These are phyloP conservation scores for Chiua sp. DNA, from an alignment of 1,284 basidiomycete species.

Conservation along the genomic window DNA sequence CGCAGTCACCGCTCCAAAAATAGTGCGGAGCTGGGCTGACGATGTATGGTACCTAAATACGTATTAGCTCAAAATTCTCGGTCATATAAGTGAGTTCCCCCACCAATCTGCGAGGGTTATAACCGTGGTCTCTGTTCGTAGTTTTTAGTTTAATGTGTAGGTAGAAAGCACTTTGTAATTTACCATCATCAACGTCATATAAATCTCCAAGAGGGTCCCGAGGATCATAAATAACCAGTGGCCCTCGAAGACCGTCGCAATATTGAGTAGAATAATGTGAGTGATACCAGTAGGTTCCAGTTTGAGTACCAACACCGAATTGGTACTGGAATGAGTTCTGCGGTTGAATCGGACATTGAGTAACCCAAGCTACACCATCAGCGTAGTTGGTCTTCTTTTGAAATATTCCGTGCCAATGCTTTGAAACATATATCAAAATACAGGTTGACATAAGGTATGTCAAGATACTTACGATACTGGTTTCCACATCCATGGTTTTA, in stretches of 20 bases:
- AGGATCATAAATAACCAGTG: background rate
- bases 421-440: background rate
- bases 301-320: background rate
- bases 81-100: background rate
- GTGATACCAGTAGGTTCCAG: background rate
- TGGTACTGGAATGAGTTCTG: background rate
- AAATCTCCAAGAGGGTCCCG: background rate
- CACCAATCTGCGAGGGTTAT: background rate
- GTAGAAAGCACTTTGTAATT: background rate
- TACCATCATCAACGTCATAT: background rate
- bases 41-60: background rate
- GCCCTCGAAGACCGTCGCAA: background rate
- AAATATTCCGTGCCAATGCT: background rate
- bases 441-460: background rate
- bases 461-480: background rate
- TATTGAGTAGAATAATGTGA: background rate
- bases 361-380: background rate
- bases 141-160: background rate
- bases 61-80: background rate
- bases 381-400: background rate
- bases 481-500: background rate
- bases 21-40: background rate
- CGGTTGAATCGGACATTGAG: background rate
- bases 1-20: background rate
- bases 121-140: background rate